A percentile compares a stretch with the other conserved stretches of the same genome.
These are phyloP conservation scores for Fusarium domesticum DNA, from an alignment of 2,329 filamentous ascomycete species.

Conservation along the genomic window DNA sequence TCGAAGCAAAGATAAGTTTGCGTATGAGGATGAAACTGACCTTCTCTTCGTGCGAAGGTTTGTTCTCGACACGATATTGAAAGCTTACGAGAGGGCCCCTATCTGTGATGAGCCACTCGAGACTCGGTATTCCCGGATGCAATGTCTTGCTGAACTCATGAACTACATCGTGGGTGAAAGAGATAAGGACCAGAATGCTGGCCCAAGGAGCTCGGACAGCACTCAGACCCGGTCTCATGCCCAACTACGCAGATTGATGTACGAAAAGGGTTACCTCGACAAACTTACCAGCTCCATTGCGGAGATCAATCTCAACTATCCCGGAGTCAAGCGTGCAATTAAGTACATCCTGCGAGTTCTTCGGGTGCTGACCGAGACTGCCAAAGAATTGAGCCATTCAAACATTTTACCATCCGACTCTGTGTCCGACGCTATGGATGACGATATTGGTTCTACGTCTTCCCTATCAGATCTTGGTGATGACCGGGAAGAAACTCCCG, in stretches of 20 bases:
- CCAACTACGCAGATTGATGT: slow-evolving; percentile 92
- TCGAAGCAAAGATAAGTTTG: slow-evolving; percentile 55
- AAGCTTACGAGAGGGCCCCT: slow-evolving; percentile 86
- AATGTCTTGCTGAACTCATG: slow-evolving; percentile 88
- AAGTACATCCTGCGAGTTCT: slow-evolving; percentile 94
- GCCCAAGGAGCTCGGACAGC: slow-evolving; percentile 39
- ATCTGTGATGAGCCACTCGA: slow-evolving; percentile 77
- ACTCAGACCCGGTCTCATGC: slow-evolving; percentile 61
- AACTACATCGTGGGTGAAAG: slow-evolving; percentile 84
- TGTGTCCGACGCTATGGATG: slow-evolving; percentile 68
- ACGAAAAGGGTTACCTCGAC: slow-evolving; percentile 92
- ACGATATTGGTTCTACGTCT: slow-evolving; percentile 82
- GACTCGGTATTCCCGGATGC: slow-evolving; percentile 80
- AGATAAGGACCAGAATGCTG: slow-evolving; percentile 56
- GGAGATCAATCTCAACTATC: slow-evolving; percentile 93
- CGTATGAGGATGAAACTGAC: slow-evolving; percentile 75
- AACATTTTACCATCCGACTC: slow-evolving; percentile 68
- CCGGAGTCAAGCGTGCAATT: slow-evolving; percentile 86
- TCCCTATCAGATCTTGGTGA: slow-evolving; percentile 87
- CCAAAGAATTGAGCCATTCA: slow-evolving; percentile 77
- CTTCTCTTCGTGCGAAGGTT: slow-evolving; percentile 92
- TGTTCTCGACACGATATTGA: slow-evolving; percentile 87
- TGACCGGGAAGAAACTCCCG: slow-evolving; percentile 89
- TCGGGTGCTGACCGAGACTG: slow-evolving; percentile 81
- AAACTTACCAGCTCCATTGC: slow-evolving; percentile 88